A percentile compares a stretch with the other conserved stretches of the same genome.
phyloP scores from a whole-genome alignment of 192 early-diverging fungal genomes.

The Oehlia diaphana region DNA sequence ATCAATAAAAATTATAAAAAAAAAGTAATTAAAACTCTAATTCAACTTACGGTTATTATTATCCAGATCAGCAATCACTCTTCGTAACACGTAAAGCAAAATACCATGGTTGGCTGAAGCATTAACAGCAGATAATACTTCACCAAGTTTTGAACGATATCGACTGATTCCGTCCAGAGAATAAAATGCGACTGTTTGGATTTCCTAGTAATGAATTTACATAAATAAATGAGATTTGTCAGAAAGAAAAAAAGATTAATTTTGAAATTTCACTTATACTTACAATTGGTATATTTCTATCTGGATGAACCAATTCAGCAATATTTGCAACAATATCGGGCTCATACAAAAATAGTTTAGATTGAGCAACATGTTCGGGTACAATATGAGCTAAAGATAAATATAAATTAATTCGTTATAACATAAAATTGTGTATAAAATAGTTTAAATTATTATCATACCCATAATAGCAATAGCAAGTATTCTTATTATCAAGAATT shows the following conservation, averaged over 20 bases:
- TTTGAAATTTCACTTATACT: conserved; percentile 21
- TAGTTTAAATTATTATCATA: conserved; percentile 34
- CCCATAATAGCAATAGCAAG: conserved; percentile 78
- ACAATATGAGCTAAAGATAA: conserved; percentile 53
- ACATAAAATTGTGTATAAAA: neutral
- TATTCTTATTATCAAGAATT: conserved; percentile 72
- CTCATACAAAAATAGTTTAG: conserved; percentile 83
- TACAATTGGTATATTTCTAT: conserved; percentile 62
- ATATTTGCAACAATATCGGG: conserved; percentile 81
- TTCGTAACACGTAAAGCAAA: conserved; percentile 79
- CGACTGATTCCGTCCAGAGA: conserved; percentile 84
- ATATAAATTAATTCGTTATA: neutral
- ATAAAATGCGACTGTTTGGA: conserved; percentile 80
- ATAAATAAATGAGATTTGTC: neutral
- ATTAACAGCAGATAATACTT: conserved; percentile 85
- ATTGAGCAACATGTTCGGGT: conserved; percentile 61
- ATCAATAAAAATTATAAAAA: neutral
- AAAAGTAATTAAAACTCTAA: neutral
- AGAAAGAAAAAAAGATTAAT: neutral
- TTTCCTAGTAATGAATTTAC: conserved; percentile 40
- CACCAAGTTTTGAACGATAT: conserved; percentile 70
- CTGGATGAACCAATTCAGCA: conserved; percentile 73
- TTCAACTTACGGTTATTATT: conserved; percentile 34
- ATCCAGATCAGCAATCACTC: conserved; percentile 60
- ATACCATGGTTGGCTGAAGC: conserved; percentile 93